Evolutionary conservation across 805 yeast genomes (phyloP).

Genomic region (Kuraishia capsulata): DNA sequence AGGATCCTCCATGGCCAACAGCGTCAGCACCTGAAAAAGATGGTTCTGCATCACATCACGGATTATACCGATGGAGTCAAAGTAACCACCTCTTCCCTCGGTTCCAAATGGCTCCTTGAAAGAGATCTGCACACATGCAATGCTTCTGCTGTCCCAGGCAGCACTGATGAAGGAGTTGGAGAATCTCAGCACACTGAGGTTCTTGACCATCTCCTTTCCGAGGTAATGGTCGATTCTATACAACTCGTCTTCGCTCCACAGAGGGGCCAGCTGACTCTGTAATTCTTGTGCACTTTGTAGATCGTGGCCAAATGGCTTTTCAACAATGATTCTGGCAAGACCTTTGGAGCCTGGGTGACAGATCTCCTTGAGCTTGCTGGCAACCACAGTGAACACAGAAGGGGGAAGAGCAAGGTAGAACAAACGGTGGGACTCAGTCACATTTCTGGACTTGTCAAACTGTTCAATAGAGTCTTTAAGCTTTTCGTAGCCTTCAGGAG

Average conservation of each 20-base stretch:
- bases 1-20: constrained; percentile 94
- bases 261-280: constrained; percentile 71
- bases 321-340: constrained; percentile 75
- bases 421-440: constrained; percentile 59
- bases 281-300: constrained; percentile 68
- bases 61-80: constrained; percentile 89
- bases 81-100: constrained; percentile 98
- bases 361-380: constrained; percentile 57
- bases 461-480: constrained; percentile 46
- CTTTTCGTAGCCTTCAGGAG: constrained; percentile 59
- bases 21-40: constrained; percentile 81
- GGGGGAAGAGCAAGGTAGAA: constrained; percentile 96
- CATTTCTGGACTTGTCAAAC: constrained; percentile 43
- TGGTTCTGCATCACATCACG: constrained; percentile 99
- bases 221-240: constrained; percentile 95
- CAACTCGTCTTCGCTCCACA: constrained; percentile 84
- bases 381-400: constrained; percentile 75
- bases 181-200: constrained; percentile 79
- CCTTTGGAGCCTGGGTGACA: constrained; percentile 61
- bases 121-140: constrained; percentile 75
- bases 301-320: constrained; percentile 97
- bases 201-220: constrained; percentile 98
- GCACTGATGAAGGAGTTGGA: constrained; percentile 83
- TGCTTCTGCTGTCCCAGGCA: constrained; percentile 79
- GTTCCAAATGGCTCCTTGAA: constrained; percentile 99